phyloP scores from a whole-genome alignment of 495 filamentous ascomycete species.

The Acidiella bohemica region DNA sequence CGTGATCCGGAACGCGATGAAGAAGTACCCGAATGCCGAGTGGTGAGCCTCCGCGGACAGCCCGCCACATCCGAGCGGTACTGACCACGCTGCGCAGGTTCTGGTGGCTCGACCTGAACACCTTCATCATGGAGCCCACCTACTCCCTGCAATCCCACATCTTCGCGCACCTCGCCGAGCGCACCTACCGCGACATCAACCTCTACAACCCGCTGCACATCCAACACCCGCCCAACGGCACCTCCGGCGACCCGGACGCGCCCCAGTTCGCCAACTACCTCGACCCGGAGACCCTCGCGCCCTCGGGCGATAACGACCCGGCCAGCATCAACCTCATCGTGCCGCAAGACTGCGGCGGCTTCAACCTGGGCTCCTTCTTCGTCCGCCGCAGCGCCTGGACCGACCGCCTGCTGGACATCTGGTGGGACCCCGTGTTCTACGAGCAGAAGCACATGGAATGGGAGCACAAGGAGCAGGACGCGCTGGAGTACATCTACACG shows the following conservation, averaged over 20 bases:
- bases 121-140: constrained; percentile 92
- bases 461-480: constrained; percentile 97
- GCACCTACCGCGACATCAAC: constrained; percentile 93
- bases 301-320: constrained; percentile 57
- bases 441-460: constrained; percentile 99
- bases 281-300: constrained; percentile 54
- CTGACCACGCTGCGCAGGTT: constrained; percentile 48
- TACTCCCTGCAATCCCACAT: constrained; percentile 84
- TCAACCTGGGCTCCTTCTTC: constrained; percentile 96
- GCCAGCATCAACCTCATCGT: constrained; percentile 75
- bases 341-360: constrained; percentile 88
- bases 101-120: constrained; percentile 98
- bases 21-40: constrained; percentile 88
- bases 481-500: constrained; percentile 80
- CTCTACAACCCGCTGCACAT: constrained; percentile 92
- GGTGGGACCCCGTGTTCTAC: constrained; percentile 98
- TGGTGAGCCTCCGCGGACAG: constrained; percentile 46
- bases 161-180: constrained; percentile 60
- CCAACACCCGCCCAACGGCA: constrained; percentile 52
- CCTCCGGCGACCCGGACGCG: constrained; percentile 27
- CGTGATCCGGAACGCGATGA: constrained; percentile 77
- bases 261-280: constrained; percentile 40
- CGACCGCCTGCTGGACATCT: constrained; percentile 83
- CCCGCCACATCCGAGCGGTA: neutral
- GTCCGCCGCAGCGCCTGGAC: constrained; percentile 73